phyloP scores from a whole-genome alignment of 2,329 filamentous ascomycete species.

The Allantophomopsis cytisporea region DNA sequence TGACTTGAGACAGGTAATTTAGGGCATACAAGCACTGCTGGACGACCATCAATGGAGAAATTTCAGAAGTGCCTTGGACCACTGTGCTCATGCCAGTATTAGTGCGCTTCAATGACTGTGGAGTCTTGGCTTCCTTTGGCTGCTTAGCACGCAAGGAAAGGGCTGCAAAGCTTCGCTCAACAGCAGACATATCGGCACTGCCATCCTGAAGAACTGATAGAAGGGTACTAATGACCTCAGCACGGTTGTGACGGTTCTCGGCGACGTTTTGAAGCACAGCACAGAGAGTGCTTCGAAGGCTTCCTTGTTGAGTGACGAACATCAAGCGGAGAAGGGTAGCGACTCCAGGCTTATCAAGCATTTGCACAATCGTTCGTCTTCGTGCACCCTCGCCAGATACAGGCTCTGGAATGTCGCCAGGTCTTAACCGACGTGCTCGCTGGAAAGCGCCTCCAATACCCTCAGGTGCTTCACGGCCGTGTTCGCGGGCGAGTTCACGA shows the following conservation, averaged over 20 bases:
- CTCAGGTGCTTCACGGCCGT: slow-evolving; percentile 6
- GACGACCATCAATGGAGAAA: slow-evolving; percentile 87
- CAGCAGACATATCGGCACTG: slow-evolving; percentile 80
- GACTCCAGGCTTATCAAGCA: slow-evolving; percentile 91
- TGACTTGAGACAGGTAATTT: slow-evolving; percentile 71
- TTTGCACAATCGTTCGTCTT: slow-evolving; percentile 77
- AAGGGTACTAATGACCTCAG: slow-evolving; percentile 85
- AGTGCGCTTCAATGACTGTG: slow-evolving; percentile 67
- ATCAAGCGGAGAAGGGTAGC: slow-evolving; percentile 95
- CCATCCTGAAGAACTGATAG: slow-evolving; percentile 93
- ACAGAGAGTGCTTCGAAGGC: slow-evolving; percentile 71
- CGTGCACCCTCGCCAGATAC: slow-evolving; percentile 31
- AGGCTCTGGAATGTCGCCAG: slow-evolving; percentile 26
- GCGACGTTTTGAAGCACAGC: slow-evolving; percentile 84
- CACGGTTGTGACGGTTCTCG: slow-evolving; percentile 89
- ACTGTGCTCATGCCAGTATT: slow-evolving; percentile 29
- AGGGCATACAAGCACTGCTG: slow-evolving; percentile 87
- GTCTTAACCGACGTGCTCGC: slow-evolving; percentile 34
- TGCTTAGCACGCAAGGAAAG: slow-evolving; percentile 85
- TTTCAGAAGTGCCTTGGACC: slow-evolving; percentile 45
- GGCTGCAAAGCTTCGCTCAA: slow-evolving; percentile 91
- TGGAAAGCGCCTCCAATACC: neutral
- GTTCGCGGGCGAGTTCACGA: slow-evolving; percentile 46
- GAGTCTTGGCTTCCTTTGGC: slow-evolving; percentile 59
- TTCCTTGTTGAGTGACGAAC: slow-evolving; percentile 90